phyloP scores from a whole-genome alignment of 208 protist genomes.

The Crithidia fasciculata region DNA sequence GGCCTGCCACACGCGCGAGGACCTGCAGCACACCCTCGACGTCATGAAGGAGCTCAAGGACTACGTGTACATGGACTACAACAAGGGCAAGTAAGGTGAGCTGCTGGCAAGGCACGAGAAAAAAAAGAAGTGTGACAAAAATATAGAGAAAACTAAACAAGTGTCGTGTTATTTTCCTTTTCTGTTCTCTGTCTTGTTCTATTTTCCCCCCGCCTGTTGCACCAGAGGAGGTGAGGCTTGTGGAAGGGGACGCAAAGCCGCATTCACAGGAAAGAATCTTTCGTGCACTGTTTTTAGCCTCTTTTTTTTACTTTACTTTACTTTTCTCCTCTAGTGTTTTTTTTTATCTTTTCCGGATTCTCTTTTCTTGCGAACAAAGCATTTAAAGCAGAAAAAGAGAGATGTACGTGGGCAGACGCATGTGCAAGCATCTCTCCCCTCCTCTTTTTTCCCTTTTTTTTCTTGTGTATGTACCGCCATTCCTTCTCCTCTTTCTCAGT shows the following conservation, averaged over 20 bases:
- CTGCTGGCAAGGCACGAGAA: neutral
- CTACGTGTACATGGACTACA: slow-evolving; percentile 78
- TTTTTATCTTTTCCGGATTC: slow-evolving; percentile 7
- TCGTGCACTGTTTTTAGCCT: neutral
- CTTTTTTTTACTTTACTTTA: slow-evolving; percentile 5
- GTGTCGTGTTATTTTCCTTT: neutral
- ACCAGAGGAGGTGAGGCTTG: no score
- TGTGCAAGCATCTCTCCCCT: neutral
- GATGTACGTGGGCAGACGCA: neutral
- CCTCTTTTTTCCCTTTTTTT: slow-evolving; percentile 15
- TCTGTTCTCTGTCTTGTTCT: neutral
- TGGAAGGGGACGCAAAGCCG: no score
- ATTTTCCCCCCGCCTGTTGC: no score
- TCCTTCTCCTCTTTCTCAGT: no score
- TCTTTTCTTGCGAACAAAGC: neutral
- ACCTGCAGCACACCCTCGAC: slow-evolving; percentile 91
- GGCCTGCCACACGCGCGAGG: slow-evolving; percentile 94
- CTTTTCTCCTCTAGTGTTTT: slow-evolving; percentile 24
- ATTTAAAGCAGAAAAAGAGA: slow-evolving; percentile 6
- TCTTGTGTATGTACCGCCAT: neutral
- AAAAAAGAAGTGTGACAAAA: neutral
- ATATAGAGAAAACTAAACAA: neutral
- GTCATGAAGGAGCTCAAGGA: slow-evolving; percentile 87
- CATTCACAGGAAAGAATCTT: no score
- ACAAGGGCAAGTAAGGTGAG: slow-evolving; percentile 20